Evolutionary conservation across 2,329 filamentous ascomycete genomes (phyloP).

Genomic region (Pseudogymnoascus sp.): DNA sequence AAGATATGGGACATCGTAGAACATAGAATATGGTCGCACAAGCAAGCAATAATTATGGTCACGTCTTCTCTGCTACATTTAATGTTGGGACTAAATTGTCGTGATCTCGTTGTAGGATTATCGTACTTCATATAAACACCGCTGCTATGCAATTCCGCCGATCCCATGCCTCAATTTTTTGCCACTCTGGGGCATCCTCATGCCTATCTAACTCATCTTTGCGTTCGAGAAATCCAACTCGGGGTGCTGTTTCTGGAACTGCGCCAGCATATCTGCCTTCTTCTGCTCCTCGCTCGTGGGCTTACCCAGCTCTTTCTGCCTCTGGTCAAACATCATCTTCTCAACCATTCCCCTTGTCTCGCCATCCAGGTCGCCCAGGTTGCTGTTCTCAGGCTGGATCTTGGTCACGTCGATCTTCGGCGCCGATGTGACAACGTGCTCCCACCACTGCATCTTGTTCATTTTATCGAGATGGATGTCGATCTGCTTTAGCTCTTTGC

Average conservation of each 20-base stretch:
- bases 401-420: conserved; percentile 93
- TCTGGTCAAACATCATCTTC: conserved; percentile 99
- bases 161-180: neutral
- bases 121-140: conserved; percentile 6
- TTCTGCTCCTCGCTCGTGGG: conserved; percentile 92
- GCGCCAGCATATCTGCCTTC: conserved; percentile 86
- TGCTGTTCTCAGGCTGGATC: conserved; percentile 89
- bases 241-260: conserved; percentile 77
- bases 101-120: conserved; percentile 5
- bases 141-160: neutral
- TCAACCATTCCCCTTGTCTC: conserved; percentile 96
- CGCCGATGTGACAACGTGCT: conserved; percentile 78
- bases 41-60: neutral
- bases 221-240: conserved; percentile 69
- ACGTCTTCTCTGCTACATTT: neutral
- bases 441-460: conserved; percentile 99
- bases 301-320: conserved; percentile 87
- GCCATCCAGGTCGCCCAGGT: conserved; percentile 86
- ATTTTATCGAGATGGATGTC: conserved; percentile 88
- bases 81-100: neutral
- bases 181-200: neutral
- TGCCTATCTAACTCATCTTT: conserved; percentile 48
- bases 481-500: conserved; percentile 63
- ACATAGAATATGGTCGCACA: neutral
- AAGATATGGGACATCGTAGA: neutral